Evolutionary conservation across 805 yeast genomes (phyloP).

Genomic region (Millerago galiae): DNA sequence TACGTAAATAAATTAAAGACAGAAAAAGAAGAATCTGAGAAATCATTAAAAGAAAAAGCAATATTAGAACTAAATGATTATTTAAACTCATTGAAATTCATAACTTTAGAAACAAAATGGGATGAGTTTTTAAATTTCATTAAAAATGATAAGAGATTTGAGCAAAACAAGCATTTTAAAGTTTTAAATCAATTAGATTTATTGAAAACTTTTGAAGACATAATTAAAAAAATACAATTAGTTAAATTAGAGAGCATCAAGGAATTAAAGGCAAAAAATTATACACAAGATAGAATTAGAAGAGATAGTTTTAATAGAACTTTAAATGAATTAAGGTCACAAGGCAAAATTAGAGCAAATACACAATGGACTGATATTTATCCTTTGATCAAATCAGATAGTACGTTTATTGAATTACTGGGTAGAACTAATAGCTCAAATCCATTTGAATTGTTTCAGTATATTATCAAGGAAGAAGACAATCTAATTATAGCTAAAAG

Average conservation of each 20-base stretch:
- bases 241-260: slow-evolving; percentile 17
- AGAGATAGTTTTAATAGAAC: slow-evolving; percentile 51
- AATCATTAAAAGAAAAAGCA: slow-evolving; percentile 39
- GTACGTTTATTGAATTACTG: slow-evolving; percentile 50
- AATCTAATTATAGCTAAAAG: slow-evolving; percentile 50
- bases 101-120: slow-evolving; percentile 16
- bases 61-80: slow-evolving; percentile 46
- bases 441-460: slow-evolving; percentile 73
- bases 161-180: slow-evolving; percentile 51
- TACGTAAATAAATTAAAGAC: slow-evolving; percentile 37
- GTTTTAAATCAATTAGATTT: slow-evolving; percentile 54
- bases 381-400: slow-evolving; percentile 44
- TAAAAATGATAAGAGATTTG: slow-evolving; percentile 42
- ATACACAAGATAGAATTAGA: slow-evolving; percentile 56
- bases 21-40: slow-evolving; percentile 20
- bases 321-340: slow-evolving; percentile 30
- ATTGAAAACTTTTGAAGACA: slow-evolving; percentile 41
- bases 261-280: slow-evolving; percentile 32
- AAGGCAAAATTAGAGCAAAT: slow-evolving; percentile 38
- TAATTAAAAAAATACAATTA: slow-evolving; percentile 24
- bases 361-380: slow-evolving; percentile 56
- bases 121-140: slow-evolving; percentile 10
- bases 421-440: slow-evolving; percentile 70
- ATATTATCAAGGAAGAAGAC: slow-evolving; percentile 56
- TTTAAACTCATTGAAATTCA: slow-evolving; percentile 31